Evolutionary conservation across 306 rosid genomes (phyloP), one percentile per base, ranked within the genome.

Genomic region (Cicer yamashitae): DNA sequence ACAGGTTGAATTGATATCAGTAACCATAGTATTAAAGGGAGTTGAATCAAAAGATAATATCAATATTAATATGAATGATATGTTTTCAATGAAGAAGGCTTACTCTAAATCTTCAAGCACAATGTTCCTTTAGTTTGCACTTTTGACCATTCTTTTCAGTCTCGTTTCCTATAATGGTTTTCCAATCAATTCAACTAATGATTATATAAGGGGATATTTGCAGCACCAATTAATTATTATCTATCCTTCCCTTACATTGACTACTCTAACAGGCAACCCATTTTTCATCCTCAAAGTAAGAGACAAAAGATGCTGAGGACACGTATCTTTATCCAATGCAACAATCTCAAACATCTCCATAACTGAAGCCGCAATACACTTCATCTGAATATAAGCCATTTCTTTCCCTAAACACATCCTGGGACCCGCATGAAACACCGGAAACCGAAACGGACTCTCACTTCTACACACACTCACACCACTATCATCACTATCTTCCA

Each of bases 401-500:
- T 60, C 66, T 0, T 34, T 60, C 43, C 66, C 66, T 3, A 60
- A 60, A 60, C 66, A 60, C 10, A 60, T 60, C 44, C 66, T 60
- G 34, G 66, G 66, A 60, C 66, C 66, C 2, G 66, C 66, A 34
- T 60, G 66, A 60, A 60, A 60, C 44, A 60, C 66, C 44, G 66
- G 66, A 60, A 12, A 60, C 66, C 4, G 4, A 60, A 12, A 60
- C 6, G 44, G 44, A 60, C 66, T 60, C 66, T 60, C 66, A 60
- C 66, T 60, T 60, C 43, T 34, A 34, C 66, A 60, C 9, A 60
- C 66, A 60, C 9, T 7, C 7, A 7, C 17, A 34, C 66, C 66
- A 12, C 7, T n/a, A 13, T 0, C 43, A 6, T 30, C 34, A 37
- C 34, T 34, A 6, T 30, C 66, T 4, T 40, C 44, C 7, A 60